Percentiles rank a stretch among this genome's conserved stretches.
Conservation (phyloP, 495 filamentous ascomycete species). For the Trichoderma orchidacearum region DNA sequence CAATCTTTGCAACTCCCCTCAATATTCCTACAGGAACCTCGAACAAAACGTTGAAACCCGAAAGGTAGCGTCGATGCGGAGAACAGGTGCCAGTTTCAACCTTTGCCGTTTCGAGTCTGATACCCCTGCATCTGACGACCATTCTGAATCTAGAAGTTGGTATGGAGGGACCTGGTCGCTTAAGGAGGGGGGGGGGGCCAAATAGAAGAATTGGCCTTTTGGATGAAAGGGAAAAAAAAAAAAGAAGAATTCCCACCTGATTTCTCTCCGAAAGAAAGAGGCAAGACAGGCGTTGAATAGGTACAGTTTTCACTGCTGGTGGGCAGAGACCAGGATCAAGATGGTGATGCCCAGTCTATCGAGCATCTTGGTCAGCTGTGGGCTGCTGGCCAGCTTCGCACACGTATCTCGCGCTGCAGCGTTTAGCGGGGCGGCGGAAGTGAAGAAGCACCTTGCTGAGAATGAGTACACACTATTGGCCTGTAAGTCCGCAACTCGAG, state of each 20-base stretch:
- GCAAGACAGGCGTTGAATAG: no score
- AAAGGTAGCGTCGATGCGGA: not conserved
- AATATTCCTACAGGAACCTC: not conserved
- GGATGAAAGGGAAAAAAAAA: no score
- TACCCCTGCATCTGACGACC: not conserved
- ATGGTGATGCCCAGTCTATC: not conserved
- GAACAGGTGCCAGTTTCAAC: not conserved
- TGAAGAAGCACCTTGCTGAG: constrained; percentile 16
- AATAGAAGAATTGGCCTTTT: no score
- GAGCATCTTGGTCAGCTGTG: not conserved
- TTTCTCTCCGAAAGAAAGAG: not conserved
- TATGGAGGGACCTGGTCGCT: no score
- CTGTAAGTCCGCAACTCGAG: not conserved
- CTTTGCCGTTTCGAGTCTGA: not conserved
- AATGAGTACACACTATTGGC: constrained; percentile 17
- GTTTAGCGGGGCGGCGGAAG: not conserved
- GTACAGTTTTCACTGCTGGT: not conserved
- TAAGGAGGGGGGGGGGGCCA: no score
- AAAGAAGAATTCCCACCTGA: no score
- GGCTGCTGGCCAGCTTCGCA: not conserved
- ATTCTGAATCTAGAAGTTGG: no score
- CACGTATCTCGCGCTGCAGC: not conserved
- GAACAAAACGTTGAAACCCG: not conserved
- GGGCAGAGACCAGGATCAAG: no score
- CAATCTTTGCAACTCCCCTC: no score